Percentiles rank a stretch among this genome's conserved stretches.
These are phyloP conservation scores for Claviceps pazoutovae DNA, from an alignment of 2,329 filamentous ascomycete genomes.

Conservation along the genomic window DNA sequence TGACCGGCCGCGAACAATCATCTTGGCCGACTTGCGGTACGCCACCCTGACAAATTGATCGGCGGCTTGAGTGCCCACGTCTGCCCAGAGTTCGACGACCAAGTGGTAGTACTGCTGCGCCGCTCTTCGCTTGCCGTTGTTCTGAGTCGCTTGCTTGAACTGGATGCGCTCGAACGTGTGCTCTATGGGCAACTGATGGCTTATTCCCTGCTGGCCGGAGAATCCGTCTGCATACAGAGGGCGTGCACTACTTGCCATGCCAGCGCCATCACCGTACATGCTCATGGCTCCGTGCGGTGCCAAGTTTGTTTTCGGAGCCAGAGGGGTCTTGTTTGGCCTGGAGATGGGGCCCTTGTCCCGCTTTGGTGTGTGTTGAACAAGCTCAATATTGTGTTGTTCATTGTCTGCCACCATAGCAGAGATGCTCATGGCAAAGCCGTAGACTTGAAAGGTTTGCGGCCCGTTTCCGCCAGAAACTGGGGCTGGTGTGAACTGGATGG, in stretches of 20 bases:
- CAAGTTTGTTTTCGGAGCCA: slow-evolving; percentile 54
- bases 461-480: slow-evolving; percentile 1
- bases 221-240: slow-evolving; percentile 30
- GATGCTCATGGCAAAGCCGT: slow-evolving; percentile 69
- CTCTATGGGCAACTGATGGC: slow-evolving; percentile 32
- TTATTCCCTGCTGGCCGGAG: slow-evolving; percentile 13
- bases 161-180: slow-evolving; percentile 77
- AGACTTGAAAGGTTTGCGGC: slow-evolving; percentile 46
- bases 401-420: slow-evolving; percentile 70
- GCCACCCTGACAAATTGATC: slow-evolving; percentile 58
- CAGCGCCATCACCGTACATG: slow-evolving; percentile 27
- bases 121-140: slow-evolving; percentile 81
- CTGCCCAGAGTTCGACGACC: slow-evolving; percentile 70
- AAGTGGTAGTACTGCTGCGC: slow-evolving; percentile 89
- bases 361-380: slow-evolving; percentile 86
- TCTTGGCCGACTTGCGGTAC: slow-evolving; percentile 58
- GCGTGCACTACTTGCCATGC: slow-evolving; percentile 11
- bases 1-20: slow-evolving; percentile 76
- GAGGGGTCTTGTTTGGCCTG: slow-evolving; percentile 54
- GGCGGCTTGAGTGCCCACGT: slow-evolving; percentile 37
- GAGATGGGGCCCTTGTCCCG: slow-evolving; percentile 74
- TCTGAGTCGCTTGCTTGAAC: slow-evolving; percentile 86
- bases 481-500: slow-evolving; percentile 34
- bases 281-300: slow-evolving; percentile 29
- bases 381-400: slow-evolving; percentile 61